Evolutionary conservation across 768 basidiomycete genomes (phyloP).

Genomic region (Guyanaporus albipodus): DNA sequence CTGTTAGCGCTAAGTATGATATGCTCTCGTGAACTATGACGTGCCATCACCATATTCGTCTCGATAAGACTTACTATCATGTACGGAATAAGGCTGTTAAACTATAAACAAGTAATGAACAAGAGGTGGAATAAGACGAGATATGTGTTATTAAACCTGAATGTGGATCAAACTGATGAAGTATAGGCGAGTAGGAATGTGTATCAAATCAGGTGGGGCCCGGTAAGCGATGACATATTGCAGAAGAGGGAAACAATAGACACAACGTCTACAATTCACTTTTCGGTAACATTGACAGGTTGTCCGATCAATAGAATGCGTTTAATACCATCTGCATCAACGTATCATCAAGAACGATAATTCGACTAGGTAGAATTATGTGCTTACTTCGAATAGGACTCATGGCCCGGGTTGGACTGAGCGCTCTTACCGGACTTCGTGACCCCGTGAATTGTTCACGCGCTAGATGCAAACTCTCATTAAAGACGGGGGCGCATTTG

Average conservation of each 20-base stretch:
- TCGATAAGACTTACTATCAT: too few species aligned
- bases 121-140: neutral
- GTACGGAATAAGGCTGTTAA: neutral
- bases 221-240: too few species aligned
- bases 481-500: neutral
- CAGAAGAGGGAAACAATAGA: neutral
- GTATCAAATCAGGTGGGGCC: too few species aligned
- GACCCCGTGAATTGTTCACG: slow-evolving; percentile 1
- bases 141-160: neutral
- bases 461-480: neutral
- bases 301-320: slow-evolving; percentile 25
- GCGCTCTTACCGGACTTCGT: slow-evolving; percentile 19
- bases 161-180: neutral
- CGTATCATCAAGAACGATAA: slow-evolving; percentile 2
- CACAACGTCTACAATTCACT: slow-evolving; percentile 12
- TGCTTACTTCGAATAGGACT: slow-evolving; percentile 20
- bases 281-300: slow-evolving; percentile 2
- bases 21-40: slow-evolving; percentile 16
- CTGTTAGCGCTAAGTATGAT: neutral
- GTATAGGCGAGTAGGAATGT: neutral
- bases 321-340: slow-evolving; percentile 24
- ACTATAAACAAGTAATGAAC: neutral
- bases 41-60: too few species aligned
- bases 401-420: slow-evolving; percentile 34
- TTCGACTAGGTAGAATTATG: neutral